phyloP scores from a whole-genome alignment of 768 basidiomycete genomes.

The Leccinum obscurum region DNA sequence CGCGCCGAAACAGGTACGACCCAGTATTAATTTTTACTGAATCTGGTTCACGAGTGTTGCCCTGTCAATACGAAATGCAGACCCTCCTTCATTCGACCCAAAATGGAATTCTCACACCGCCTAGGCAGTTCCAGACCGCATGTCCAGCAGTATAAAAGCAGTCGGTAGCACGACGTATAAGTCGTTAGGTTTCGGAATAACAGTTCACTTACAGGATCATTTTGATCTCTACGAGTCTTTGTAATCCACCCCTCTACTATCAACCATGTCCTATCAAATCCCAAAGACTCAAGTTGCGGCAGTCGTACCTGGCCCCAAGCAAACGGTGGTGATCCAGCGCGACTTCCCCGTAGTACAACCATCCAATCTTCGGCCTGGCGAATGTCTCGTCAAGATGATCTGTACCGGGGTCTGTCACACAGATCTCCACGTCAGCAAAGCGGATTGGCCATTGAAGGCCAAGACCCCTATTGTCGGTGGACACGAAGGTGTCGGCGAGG shows the following conservation, averaged over 20 bases:
- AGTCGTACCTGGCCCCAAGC: conserved; percentile 34
- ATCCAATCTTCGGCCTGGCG: conserved; percentile 59
- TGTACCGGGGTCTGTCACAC: conserved; percentile 88
- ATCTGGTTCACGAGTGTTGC: no score
- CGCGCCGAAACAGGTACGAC: no score
- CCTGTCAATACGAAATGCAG: no score
- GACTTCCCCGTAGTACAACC: conserved; percentile 60
- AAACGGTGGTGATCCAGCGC: conserved; percentile 32
- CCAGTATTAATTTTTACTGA: no score
- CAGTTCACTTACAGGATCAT: background rate
- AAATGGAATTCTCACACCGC: no score
- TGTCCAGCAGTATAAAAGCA: background rate
- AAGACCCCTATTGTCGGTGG: conserved; percentile 73
- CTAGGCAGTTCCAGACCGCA: no score
- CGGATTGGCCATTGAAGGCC: conserved; percentile 80
- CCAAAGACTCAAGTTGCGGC: conserved; percentile 46
- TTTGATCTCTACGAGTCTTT: background rate
- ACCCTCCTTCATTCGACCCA: no score
- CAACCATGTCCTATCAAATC: conserved; percentile 25
- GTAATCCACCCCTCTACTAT: background rate
- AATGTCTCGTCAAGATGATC: conserved; percentile 74
- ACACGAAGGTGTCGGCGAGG: conserved; percentile 79
- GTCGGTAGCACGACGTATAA: background rate
- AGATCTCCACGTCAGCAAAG: conserved; percentile 71
- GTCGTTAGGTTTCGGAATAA: background rate